phyloP scores from a whole-genome alignment of 192 early-diverging fungal genomes.

The Coemansia sp. region DNA sequence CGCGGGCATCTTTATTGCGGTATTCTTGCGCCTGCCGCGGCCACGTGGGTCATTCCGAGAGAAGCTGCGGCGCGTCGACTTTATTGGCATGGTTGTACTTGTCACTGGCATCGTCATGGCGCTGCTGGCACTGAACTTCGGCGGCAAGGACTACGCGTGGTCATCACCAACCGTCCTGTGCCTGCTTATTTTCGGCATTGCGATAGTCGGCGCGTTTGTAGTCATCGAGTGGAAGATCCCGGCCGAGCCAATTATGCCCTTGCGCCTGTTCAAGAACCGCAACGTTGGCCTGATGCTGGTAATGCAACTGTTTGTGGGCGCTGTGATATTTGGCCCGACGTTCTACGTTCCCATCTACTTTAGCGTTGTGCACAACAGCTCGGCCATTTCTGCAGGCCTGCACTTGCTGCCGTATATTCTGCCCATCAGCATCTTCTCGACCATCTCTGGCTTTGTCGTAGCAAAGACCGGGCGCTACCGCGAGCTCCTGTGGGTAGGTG shows the following conservation, averaged over 20 bases:
- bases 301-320: slow-evolving; percentile 26
- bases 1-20: slow-evolving; percentile 35
- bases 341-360: slow-evolving; percentile 67
- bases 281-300: slow-evolving; percentile 27
- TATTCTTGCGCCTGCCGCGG: slow-evolving; percentile 39
- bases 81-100: slow-evolving; percentile 58
- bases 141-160: slow-evolving; percentile 75
- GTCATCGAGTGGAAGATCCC: slow-evolving; percentile 56
- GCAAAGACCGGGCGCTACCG: slow-evolving; percentile 61
- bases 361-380: slow-evolving; percentile 65
- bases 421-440: slow-evolving; percentile 61
- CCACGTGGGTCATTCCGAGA: slow-evolving; percentile 28
- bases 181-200: slow-evolving; percentile 52
- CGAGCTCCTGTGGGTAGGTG: slow-evolving; percentile 63
- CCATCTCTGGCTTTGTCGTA: slow-evolving; percentile 63
- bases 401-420: slow-evolving; percentile 76
- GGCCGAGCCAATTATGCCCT: slow-evolving; percentile 64
- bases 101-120: slow-evolving; percentile 60
- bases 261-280: slow-evolving; percentile 57
- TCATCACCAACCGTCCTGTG: slow-evolving; percentile 58
- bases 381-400: slow-evolving; percentile 71
- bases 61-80: slow-evolving; percentile 67
- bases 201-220: slow-evolving; percentile 57
- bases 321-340: slow-evolving; percentile 55
- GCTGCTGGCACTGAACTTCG: slow-evolving; percentile 70